Evolutionary conservation across 1,284 basidiomycete genomes (phyloP).

Genomic region (Ceratobasidium sp.): DNA sequence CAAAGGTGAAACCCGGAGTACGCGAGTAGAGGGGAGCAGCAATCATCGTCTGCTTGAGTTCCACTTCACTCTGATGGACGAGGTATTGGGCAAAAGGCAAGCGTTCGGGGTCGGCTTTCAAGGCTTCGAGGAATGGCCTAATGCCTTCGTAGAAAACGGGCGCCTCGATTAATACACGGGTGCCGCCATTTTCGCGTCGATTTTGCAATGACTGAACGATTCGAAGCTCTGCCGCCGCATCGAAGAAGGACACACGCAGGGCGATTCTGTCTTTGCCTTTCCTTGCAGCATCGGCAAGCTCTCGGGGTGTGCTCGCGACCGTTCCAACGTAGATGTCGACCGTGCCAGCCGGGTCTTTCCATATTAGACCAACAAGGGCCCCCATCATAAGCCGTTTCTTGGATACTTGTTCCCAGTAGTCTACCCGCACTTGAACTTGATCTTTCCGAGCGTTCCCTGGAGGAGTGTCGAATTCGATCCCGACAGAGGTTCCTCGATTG

Average conservation of each 20-base stretch:
- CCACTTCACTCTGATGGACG: conserved; percentile 54
- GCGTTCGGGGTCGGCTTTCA: conserved; percentile 61
- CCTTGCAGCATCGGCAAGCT: conserved; percentile 58
- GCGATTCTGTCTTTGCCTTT: conserved; percentile 51
- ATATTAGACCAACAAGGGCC: conserved; percentile 66
- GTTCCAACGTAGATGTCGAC: conserved; percentile 61
- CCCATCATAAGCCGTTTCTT: conserved; percentile 66
- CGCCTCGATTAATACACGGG: conserved; percentile 63
- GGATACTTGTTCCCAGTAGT: conserved; percentile 65
- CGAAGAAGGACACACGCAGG: conserved; percentile 64
- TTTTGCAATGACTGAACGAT: conserved; percentile 57
- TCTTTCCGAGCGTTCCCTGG: conserved; percentile 56
- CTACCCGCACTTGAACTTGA: conserved; percentile 48
- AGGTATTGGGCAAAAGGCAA: conserved; percentile 67
- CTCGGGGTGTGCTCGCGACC: conserved; percentile 57
- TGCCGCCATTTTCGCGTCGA: conserved; percentile 39
- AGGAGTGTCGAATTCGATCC: conserved; percentile 61
- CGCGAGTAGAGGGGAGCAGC: conserved; percentile 62
- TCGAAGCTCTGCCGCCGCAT: conserved; percentile 60
- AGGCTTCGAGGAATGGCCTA: conserved; percentile 68
- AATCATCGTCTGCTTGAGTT: conserved; percentile 54
- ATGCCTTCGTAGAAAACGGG: conserved; percentile 69
- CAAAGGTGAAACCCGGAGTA: conserved; percentile 61
- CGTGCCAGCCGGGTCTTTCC: conserved; percentile 47
- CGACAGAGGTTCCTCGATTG: conserved; percentile 59